Evolutionary conservation across 202 grass and related monocot species (phyloP).

Genomic region (Zizania palustris): DNA sequence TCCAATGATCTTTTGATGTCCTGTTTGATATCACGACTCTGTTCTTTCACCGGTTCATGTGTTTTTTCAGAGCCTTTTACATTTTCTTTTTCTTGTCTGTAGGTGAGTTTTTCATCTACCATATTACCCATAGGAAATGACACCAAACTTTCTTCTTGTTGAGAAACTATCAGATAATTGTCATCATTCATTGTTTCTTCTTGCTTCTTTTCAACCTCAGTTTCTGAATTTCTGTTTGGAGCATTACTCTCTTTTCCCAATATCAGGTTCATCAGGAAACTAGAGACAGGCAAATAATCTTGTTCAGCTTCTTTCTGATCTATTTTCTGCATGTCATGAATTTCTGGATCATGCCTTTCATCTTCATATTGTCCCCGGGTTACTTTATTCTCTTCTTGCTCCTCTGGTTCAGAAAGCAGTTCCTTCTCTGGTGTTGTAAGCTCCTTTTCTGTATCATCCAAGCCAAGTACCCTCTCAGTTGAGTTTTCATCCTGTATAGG

Average conservation of each 20-base stretch:
- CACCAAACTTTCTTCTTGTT: constrained; percentile 53
- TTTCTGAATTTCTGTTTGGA: constrained; percentile 30
- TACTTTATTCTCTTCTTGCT: constrained; percentile 38
- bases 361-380: constrained; percentile 44
- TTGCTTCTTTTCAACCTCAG: constrained; percentile 49
- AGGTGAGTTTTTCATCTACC: constrained; percentile 28
- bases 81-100: constrained; percentile 54
- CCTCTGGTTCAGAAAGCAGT: constrained; percentile 42
- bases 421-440: constrained; percentile 38
- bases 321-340: constrained; percentile 39
- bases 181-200: constrained; percentile 51
- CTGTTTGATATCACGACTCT: constrained; percentile 44
- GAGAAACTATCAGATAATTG: constrained; percentile 12
- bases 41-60: constrained; percentile 52
- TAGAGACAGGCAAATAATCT: constrained; percentile 71
- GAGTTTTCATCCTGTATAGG: constrained; percentile 34
- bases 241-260: constrained; percentile 58
- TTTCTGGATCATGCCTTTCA: constrained; percentile 23
- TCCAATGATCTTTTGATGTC: constrained; percentile 36
- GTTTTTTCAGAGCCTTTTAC: constrained; percentile 55
- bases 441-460: constrained; percentile 39
- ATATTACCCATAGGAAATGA: constrained; percentile 33
- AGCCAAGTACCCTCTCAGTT: constrained; percentile 32
- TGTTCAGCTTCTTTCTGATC: constrained; percentile 49
- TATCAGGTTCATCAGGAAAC: constrained; percentile 83